These are phyloP conservation scores for Microthyrium microscopicum DNA, from an alignment of 2,329 filamentous ascomycete species.

Conservation along the genomic window DNA sequence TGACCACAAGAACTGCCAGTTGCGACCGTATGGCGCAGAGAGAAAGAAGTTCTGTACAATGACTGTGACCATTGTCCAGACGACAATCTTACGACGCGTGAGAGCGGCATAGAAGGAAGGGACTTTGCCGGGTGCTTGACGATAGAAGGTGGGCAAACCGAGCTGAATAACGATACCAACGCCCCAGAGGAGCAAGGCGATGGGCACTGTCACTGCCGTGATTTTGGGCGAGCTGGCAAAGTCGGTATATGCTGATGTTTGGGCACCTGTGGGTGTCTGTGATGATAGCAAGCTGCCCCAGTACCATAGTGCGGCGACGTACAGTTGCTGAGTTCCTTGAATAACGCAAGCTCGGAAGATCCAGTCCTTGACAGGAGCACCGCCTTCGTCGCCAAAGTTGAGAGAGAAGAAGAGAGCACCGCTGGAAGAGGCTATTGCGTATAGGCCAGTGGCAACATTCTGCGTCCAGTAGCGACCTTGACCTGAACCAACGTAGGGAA, in stretches of 20 bases:
- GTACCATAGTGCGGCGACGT: conserved; percentile 48
- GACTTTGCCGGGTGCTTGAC: conserved; percentile 44
- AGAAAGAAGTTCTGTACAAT: conserved; percentile 53
- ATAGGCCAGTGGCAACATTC: conserved; percentile 43
- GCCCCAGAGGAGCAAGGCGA: conserved; percentile 39
- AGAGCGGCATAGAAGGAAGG: conserved; percentile 49
- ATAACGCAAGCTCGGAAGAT: conserved; percentile 51
- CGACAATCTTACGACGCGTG: conserved; percentile 44
- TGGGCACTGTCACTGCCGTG: conserved; percentile 24
- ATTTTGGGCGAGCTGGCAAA: conserved; percentile 1
- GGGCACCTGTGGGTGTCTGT: conserved; percentile 27
- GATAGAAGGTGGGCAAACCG: conserved; percentile 52
- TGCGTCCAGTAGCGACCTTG: conserved; percentile 36
- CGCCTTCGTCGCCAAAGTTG: conserved; percentile 49
- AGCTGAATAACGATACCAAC: conserved; percentile 39
- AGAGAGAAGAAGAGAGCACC: conserved; percentile 50
- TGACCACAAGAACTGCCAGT: conserved; percentile 48
- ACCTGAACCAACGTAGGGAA: conserved; percentile 33
- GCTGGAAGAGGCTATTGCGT: conserved; percentile 44
- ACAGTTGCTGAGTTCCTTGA: conserved; percentile 50
- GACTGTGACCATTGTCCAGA: conserved; percentile 50
- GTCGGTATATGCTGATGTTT: conserved; percentile 21
- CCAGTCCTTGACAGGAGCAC: conserved; percentile 46
- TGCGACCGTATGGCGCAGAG: conserved; percentile 47
- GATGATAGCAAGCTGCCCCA: conserved; percentile 42